Percentiles rank a stretch among this genome's conserved stretches.
These are phyloP conservation scores for Tetramitus jugosus DNA, from an alignment of 208 protist species.

Conservation along the genomic window DNA sequence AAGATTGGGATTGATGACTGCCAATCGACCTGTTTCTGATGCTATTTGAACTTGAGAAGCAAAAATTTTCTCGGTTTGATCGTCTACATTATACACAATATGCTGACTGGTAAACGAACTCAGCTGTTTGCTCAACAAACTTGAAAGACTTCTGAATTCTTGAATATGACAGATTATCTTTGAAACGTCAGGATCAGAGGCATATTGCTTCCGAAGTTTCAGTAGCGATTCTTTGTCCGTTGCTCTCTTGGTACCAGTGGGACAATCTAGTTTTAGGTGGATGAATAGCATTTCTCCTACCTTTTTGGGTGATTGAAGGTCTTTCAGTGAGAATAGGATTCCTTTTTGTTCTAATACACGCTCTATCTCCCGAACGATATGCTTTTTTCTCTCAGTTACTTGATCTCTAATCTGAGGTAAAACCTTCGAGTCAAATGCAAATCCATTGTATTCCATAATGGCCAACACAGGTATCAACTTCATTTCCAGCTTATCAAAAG, in stretches of 20 bases:
- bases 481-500: constrained; percentile 38
- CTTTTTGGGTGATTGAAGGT: neutral
- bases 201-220: neutral
- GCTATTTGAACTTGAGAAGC: constrained; percentile 32
- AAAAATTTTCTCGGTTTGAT: constrained; percentile 6
- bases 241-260: neutral
- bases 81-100: neutral
- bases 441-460: constrained; percentile 33
- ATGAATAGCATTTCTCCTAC: too few relatives aligned
- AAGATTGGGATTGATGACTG: constrained; percentile 35
- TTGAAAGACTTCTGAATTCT: neutral
- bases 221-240: neutral
- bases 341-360: neutral
- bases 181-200: too few relatives aligned
- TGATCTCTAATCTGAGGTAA: neutral
- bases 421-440: constrained; percentile 22
- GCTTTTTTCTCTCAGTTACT: too few relatives aligned
- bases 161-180: neutral
- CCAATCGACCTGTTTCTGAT: constrained; percentile 36
- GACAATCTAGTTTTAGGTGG: neutral
- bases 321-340: neutral
- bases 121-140: neutral
- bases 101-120: neutral
- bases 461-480: constrained; percentile 22
- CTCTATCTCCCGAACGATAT: neutral